Percentiles rank a stretch among this genome's conserved stretches.
These are phyloP conservation scores for Suillus weaverae DNA, from an alignment of 768 basidiomycete genomes.

Conservation along the genomic window DNA sequence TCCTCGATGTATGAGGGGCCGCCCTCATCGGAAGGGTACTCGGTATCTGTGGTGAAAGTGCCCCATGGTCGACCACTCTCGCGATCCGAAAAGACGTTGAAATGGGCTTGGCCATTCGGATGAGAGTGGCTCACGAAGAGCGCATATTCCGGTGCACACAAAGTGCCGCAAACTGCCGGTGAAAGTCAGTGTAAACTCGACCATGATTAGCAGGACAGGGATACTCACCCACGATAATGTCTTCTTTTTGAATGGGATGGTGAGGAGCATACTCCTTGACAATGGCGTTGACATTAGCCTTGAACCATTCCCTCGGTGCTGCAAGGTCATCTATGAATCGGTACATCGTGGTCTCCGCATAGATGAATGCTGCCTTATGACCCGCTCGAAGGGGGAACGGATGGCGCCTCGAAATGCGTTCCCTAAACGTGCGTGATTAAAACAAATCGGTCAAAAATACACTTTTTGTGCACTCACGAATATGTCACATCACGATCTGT, in stretches of 20 bases:
- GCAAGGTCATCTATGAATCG: slow-evolving; percentile 60
- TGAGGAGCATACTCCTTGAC: slow-evolving; percentile 11
- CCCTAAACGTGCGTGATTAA: slow-evolving; percentile 40
- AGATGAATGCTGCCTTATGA: slow-evolving; percentile 63
- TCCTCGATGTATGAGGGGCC: slow-evolving; percentile 53
- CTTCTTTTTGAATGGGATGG: slow-evolving; percentile 56
- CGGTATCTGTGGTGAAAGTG: slow-evolving; percentile 60
- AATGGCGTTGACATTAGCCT: slow-evolving; percentile 3
- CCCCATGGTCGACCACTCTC: slow-evolving; percentile 69
- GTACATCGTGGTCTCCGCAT: slow-evolving; percentile 67
- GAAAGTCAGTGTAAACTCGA: not conserved
- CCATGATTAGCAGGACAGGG: not conserved
- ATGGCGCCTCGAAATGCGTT: slow-evolving; percentile 46
- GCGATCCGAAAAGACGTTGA: slow-evolving; percentile 61
- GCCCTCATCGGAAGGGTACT: slow-evolving; percentile 37
- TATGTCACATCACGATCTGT: slow-evolving; percentile 31
- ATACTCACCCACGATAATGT: slow-evolving; percentile 48
- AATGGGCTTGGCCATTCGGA: slow-evolving; percentile 63
- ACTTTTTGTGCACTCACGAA: slow-evolving; percentile 48
- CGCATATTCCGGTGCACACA: slow-evolving; percentile 71
- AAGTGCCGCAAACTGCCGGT: slow-evolving; percentile 59
- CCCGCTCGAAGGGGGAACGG: slow-evolving; percentile 60
- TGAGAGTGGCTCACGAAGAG: slow-evolving; percentile 75
- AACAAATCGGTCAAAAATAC: slow-evolving; percentile 48
- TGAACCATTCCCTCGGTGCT: slow-evolving; percentile 26